Conservation (phyloP, 805 yeast genomes). For the Ogataea neopini region DNA sequence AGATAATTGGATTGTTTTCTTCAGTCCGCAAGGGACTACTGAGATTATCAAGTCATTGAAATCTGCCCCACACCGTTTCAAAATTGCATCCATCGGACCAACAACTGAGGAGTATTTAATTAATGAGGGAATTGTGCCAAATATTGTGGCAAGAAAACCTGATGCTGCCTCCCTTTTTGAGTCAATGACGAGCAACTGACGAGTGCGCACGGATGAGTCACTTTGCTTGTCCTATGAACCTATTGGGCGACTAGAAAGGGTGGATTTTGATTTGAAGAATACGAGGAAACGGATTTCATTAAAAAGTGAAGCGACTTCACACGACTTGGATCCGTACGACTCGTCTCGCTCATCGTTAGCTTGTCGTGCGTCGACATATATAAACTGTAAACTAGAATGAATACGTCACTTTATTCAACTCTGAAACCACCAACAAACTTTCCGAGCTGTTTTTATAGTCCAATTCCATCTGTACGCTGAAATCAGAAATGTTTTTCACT, state of each 20-base stretch:
- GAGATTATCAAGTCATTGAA: conserved; percentile 49
- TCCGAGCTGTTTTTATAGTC: conserved; percentile 71
- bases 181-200: conserved; percentile 35
- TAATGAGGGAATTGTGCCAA: conserved; percentile 53
- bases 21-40: conserved; percentile 88
- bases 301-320: too few relatives aligned
- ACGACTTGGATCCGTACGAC: too few relatives aligned
- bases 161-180: conserved; percentile 58
- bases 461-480: conserved; percentile 51
- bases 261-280: too few relatives aligned
- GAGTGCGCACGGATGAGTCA: too few relatives aligned
- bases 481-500: conserved; percentile 37
- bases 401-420: conserved; percentile 59
- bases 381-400: conserved; percentile 44
- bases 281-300: too few relatives aligned
- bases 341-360: too few relatives aligned
- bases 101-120: conserved; percentile 72
- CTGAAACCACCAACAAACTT: conserved; percentile 70
- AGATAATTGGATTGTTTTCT: conserved; percentile 74
- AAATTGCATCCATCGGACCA: conserved; percentile 87
- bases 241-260: too few relatives aligned
- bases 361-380: too few relatives aligned
- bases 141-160: conserved; percentile 71
- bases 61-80: conserved; percentile 25
- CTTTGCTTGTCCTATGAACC: too few relatives aligned